Base-by-base conservation (phyloP, 148 eudicot species). In the Fagopyrum esculentum region DNA sequence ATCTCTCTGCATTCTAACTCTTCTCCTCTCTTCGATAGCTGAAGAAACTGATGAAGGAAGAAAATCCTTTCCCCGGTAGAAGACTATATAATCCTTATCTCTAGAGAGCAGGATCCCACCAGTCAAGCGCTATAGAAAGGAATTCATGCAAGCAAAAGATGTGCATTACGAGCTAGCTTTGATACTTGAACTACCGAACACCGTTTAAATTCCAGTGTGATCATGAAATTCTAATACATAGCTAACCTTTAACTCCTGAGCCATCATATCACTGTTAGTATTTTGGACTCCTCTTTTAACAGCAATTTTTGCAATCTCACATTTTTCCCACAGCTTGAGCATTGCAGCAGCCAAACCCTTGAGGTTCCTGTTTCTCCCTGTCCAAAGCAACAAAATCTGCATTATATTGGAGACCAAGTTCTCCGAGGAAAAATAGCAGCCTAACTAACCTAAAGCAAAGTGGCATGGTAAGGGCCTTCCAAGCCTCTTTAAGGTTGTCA, bases 41-140 rank as follows among this genome's bases (percentile, higher is more conserved):
- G 86, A 84, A 72, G 99, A 92, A 83, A 87, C 99, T 57, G 92
- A 87, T 73, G 91, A 81, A 44, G 99, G 98, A 77, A 95, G 89
- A 77, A 95, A 95, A 83, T 95, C 99, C 80, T 95, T 95, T 68
- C 99, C 99, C 68, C 99, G 87, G 75, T 95, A 95, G 47, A 95
- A 82, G 75, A 89, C 89, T 73, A 95, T 83, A 80, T 74, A 89
- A 59, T 95, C 97, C 78, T 80, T 89, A 80, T 95, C 97, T 64
- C 98, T 86, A 49, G 99, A 92, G 81, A 95, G 83, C 78, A 92
- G 83, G 70, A 78, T 73, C 64, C 98, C 99, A 66, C 99, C 97
- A 81, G 98, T 95, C 61, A 92, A 82, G 76, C 83, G 79, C 99
- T 95, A 90, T 87, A 85, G 82, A 61, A 19, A 52, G 55, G 52